Base-by-base conservation (phyloP, 305 asterid genomes). In the Fraxinus albicans region DNA sequence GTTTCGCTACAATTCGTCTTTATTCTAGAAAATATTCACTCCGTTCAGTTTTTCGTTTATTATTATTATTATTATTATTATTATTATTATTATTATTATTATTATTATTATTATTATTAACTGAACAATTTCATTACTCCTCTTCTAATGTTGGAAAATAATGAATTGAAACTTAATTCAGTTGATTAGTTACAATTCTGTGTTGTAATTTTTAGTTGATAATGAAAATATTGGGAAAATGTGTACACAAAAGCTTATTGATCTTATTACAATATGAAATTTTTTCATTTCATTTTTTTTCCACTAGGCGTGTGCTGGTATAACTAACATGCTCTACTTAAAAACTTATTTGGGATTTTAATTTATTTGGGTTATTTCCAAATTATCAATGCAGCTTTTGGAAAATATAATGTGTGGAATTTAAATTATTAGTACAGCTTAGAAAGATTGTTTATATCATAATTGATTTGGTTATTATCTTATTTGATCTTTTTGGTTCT, bases 401-500 rank as follows among this genome's bases (percentile, higher is more conserved):
- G 42, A 15, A 33, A 72, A 0, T 72, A 31, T 19, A 73, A n/a
- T 4, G 7, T 50, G 76, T 19, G 15, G 12, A 29, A 72, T 69
- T 29, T 7, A 23, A 63, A 53, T 47, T 58, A 23, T 12, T 19
- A 34, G 21, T 23, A 44, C 77, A 74, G 53, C 77, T 70, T 31
- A 3, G 76, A 70, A 29, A 70, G 42, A 70, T 25, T 70, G 38
- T 33, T 69, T 25, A 29, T 25, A 63, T 58, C 31, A 73, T 25
- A 15, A 15, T 36, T 13, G 15, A 73, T 1, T 47, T 47, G 73
- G 76, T 38, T 25, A 38, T 67, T 80, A 34, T 70, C 82, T 69
- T 84, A 70, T 79, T 9, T 76, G 65, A 31, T 83, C 7, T 53
- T 40, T 73, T 74, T 80, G 6, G 53, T 76, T 55, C 75, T 81